phyloP scores from a whole-genome alignment of 805 yeast species.

The Grigorovia humatica region DNA sequence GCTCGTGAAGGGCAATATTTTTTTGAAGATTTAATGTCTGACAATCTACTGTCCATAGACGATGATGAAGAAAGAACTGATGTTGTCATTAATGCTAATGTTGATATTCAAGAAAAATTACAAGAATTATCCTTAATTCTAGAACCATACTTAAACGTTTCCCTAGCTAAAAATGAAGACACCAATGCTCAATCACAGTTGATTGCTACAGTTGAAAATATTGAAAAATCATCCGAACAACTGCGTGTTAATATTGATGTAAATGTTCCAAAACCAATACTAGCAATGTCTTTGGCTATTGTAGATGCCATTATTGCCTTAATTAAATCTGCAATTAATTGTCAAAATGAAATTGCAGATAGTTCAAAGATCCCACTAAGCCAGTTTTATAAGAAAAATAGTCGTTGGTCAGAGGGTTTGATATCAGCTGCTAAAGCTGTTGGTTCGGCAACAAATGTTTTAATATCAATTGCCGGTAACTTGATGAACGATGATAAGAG shows the following conservation, averaged over 20 bases:
- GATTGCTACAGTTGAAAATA: conserved; percentile 60
- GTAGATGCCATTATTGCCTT: conserved; percentile 67
- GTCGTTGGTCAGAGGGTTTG: conserved; percentile 89
- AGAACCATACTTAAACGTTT: conserved; percentile 29
- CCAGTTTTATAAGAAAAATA: conserved; percentile 76
- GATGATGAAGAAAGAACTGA: conserved; percentile 64
- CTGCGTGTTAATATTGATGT: conserved; percentile 40
- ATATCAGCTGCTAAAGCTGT: conserved; percentile 83
- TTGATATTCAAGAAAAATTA: conserved; percentile 60
- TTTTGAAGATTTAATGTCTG: conserved; percentile 49
- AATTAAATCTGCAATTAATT: conserved; percentile 65
- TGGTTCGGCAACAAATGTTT: conserved; percentile 70
- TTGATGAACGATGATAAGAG: conserved; percentile 43
- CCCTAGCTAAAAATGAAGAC: conserved; percentile 29
- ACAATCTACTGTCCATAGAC: conserved; percentile 37
- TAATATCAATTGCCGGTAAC: conserved; percentile 81
- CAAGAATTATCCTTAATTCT: conserved; percentile 54
- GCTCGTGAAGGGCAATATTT: conserved; percentile 54
- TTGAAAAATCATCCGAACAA: conserved; percentile 53
- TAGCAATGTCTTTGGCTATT: conserved; percentile 69
- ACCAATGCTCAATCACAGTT: conserved; percentile 66
- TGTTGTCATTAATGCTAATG: conserved; percentile 62
- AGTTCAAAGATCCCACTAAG: conserved; percentile 30
- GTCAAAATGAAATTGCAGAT: conserved; percentile 69
- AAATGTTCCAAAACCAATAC: conserved; percentile 57